Conservation (phyloP, 352 stramenopile genomes). For the Phytophthora macrochlamydospora region DNA sequence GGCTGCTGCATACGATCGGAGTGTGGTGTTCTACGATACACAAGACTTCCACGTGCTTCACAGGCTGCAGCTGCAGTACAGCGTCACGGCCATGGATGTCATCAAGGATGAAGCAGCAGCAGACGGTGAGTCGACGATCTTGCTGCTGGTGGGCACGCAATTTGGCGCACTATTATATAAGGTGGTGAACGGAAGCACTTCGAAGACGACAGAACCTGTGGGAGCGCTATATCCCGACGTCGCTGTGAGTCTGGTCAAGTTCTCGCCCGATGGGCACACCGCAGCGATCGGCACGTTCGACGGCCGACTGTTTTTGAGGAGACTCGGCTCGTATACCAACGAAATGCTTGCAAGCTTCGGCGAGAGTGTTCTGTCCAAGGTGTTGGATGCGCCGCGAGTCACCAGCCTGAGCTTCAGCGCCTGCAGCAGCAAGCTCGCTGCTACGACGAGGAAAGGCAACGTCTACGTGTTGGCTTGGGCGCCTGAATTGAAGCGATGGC, state of each 20-base stretch:
- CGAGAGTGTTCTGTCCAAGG: slow-evolving; percentile 27
- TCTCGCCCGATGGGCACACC: slow-evolving; percentile 35
- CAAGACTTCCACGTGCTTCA: slow-evolving; percentile 18
- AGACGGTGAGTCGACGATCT: neutral
- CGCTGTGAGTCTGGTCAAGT: slow-evolving; percentile 45
- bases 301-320: slow-evolving; percentile 53
- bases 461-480: slow-evolving; percentile 51
- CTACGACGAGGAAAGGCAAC: slow-evolving; percentile 68
- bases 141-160: slow-evolving; percentile 37
- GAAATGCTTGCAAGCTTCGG: slow-evolving; percentile 27
- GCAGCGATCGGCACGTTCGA: slow-evolving; percentile 56
- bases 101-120: neutral
- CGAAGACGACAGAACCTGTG: slow-evolving; percentile 1
- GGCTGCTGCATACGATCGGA: slow-evolving; percentile 34
- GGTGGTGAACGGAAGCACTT: slow-evolving; percentile 8
- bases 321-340: slow-evolving; percentile 11
- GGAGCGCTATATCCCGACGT: slow-evolving; percentile 32
- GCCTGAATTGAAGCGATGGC: slow-evolving; percentile 26
- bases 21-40: slow-evolving; percentile 40
- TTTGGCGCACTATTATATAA: slow-evolving; percentile 46
- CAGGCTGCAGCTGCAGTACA: slow-evolving; percentile 34
- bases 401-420: slow-evolving; percentile 59
- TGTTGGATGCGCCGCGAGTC: slow-evolving; percentile 56
- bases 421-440: slow-evolving; percentile 32
- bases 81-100: slow-evolving; percentile 44